Evolutionary conservation across 2,329 filamentous ascomycete species (phyloP).

Genomic region (Fusarium nodosum): DNA sequence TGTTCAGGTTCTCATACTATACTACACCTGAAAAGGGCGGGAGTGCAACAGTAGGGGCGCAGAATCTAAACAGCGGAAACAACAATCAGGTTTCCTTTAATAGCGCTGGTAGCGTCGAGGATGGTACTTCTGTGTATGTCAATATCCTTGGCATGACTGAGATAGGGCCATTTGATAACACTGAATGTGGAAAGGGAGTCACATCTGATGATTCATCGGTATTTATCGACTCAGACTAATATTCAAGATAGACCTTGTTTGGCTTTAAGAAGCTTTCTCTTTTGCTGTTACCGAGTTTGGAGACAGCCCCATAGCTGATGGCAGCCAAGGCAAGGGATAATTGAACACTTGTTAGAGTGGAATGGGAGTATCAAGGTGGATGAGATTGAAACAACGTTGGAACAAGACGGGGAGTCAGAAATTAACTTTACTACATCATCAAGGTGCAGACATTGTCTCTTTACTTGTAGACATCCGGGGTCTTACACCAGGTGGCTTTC

Average conservation of each 20-base stretch:
- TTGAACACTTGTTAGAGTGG: not conserved
- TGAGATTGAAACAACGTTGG: too few species aligned
- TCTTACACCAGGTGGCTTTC: too few species aligned
- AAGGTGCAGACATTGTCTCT: too few species aligned
- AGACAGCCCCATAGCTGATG: not conserved
- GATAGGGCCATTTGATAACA: not conserved
- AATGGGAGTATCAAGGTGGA: not conserved
- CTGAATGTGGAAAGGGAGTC: not conserved
- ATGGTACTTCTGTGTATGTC: not conserved
- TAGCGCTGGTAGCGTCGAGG: fast-evolving
- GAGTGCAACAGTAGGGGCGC: not conserved
- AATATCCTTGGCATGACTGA: not conserved
- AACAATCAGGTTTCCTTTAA: not conserved
- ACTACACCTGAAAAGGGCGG: not conserved
- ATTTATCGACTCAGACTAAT: fast-evolving
- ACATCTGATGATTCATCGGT: not conserved
- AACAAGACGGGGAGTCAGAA: too few species aligned
- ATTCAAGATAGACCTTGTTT: not conserved
- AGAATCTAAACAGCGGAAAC: not conserved
- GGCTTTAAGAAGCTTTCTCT: not conserved
- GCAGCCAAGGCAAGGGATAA: not conserved
- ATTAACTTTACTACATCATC: too few species aligned
- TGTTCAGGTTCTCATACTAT: not conserved
- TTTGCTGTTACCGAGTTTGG: not conserved
- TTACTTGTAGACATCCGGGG: too few species aligned